phyloP scores from a whole-genome alignment of 2,329 filamentous ascomycete genomes.

The Fusarium compactum region DNA sequence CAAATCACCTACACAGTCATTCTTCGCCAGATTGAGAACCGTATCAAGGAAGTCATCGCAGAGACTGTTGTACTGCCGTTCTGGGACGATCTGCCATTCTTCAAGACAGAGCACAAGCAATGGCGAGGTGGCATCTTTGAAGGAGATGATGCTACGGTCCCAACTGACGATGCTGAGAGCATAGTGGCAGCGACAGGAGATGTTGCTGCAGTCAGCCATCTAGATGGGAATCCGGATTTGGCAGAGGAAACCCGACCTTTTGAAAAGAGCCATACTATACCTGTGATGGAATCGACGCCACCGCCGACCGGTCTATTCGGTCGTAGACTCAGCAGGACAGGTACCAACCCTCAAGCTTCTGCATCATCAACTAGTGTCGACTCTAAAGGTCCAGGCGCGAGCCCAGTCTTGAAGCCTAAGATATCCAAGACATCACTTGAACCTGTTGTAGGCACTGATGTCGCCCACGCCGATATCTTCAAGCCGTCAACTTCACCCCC shows the following conservation, averaged over 20 bases:
- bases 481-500: constrained; percentile 67
- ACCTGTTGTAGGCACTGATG: constrained; percentile 75
- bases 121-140: constrained; percentile 89
- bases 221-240: constrained; percentile 57
- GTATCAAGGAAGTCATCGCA: constrained; percentile 92
- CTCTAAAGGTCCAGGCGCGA: constrained; percentile 55
- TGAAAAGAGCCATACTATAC: constrained; percentile 68
- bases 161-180: constrained; percentile 37
- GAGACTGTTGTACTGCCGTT: constrained; percentile 93
- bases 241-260: constrained; percentile 58
- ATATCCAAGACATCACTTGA: constrained; percentile 64
- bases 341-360: constrained; percentile 49
- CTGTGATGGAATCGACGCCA: constrained; percentile 55
- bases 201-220: constrained; percentile 60
- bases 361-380: constrained; percentile 64
- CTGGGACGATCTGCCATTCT: constrained; percentile 96
- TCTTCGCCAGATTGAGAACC: constrained; percentile 90
- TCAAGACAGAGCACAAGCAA: constrained; percentile 79
- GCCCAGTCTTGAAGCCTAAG: constrained; percentile 51
- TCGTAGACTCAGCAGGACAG: constrained; percentile 59
- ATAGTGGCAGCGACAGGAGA: constrained; percentile 57
- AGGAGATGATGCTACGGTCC: constrained; percentile 62
- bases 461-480: constrained; percentile 73
- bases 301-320: constrained; percentile 61
- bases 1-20: constrained; percentile 97